A percentile compares a stretch with the other conserved stretches of the same genome.
Conservation (phyloP, 2,329 filamentous ascomycete genomes). For the Ambrosiella xylebori region DNA sequence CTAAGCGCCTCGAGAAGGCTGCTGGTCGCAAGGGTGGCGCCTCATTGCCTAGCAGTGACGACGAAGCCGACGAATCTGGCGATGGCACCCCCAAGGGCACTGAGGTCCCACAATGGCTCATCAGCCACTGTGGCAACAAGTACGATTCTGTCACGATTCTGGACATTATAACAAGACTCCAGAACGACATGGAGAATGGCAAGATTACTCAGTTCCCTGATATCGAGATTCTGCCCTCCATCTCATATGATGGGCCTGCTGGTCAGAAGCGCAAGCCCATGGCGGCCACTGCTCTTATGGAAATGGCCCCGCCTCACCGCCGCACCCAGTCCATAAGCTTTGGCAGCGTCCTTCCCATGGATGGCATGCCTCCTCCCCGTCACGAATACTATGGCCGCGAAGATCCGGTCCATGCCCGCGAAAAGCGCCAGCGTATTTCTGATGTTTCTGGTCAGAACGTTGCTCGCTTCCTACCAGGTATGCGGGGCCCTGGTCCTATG, state of each 20-base stretch:
- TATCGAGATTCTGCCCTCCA: slow-evolving; percentile 41
- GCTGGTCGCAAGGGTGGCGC: slow-evolving; percentile 20
- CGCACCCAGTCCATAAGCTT: slow-evolving; percentile 23
- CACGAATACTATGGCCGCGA: slow-evolving; percentile 9
- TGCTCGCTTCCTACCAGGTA: slow-evolving; percentile 6
- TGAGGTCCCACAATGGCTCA: slow-evolving; percentile 33
- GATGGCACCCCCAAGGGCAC: slow-evolving; percentile 22
- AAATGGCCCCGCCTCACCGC: slow-evolving; percentile 11
- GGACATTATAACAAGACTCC: slow-evolving; percentile 29
- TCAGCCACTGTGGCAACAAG: slow-evolving; percentile 26
- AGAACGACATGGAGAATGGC: slow-evolving; percentile 27
- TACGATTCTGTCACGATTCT: slow-evolving; percentile 32
- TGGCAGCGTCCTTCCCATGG: slow-evolving; percentile 7
- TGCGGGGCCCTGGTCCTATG: slow-evolving; percentile 5
- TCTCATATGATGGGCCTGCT: slow-evolving; percentile 17
- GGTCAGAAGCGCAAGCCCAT: slow-evolving; percentile 12
- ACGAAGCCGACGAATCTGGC: slow-evolving; percentile 20
- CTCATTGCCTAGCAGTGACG: slow-evolving; percentile 14
- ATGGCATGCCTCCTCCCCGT: slow-evolving; percentile 10
- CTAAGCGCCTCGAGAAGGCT: slow-evolving; percentile 29
- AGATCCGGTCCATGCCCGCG: slow-evolving; percentile 6
- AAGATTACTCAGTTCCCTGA: slow-evolving; percentile 33
- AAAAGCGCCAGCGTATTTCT: slow-evolving; percentile 9
- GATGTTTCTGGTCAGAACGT: slow-evolving; percentile 10
- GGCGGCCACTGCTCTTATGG: background rate